Conservation (phyloP, 2,329 filamentous ascomycete genomes). For the Penicillium concentricum region DNA sequence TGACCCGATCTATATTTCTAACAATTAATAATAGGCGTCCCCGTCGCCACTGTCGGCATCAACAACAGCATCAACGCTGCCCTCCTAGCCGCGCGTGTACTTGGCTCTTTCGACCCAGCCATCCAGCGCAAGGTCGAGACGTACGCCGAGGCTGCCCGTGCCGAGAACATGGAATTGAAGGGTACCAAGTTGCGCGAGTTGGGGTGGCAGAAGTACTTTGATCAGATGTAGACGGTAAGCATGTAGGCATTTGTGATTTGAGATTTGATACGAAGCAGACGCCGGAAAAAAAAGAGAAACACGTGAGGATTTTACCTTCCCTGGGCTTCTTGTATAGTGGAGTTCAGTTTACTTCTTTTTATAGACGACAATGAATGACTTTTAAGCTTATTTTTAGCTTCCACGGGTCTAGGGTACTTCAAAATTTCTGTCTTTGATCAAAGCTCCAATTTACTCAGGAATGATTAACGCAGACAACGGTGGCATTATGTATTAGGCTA, state of each 20-base stretch:
- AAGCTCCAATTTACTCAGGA: neutral
- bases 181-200: slow-evolving; percentile 44
- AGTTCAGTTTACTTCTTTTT: slow-evolving; percentile 12
- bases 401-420: neutral
- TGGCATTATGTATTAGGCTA: slow-evolving; percentile 27
- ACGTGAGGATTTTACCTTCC: slow-evolving; percentile 1
- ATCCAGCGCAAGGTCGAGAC: slow-evolving; percentile 45
- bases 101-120: slow-evolving; percentile 53
- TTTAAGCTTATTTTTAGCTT: neutral
- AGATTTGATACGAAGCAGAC: neutral
- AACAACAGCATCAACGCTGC: slow-evolving; percentile 79
- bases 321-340: slow-evolving; percentile 14
- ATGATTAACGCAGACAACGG: slow-evolving; percentile 12
- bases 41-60: slow-evolving; percentile 73
- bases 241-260: neutral
- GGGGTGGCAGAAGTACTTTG: slow-evolving; percentile 47
- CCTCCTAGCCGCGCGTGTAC: slow-evolving; percentile 66
- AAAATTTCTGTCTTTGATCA: neutral
- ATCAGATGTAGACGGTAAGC: slow-evolving; percentile 38
- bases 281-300: neutral
- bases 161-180: slow-evolving; percentile 45
- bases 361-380: slow-evolving; percentile 27
- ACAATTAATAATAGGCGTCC: slow-evolving; percentile 53
- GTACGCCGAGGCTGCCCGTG: slow-evolving; percentile 43
- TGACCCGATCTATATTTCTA: neutral